These are phyloP conservation scores for Byssochlamys sp. DNA, from an alignment of 2,329 filamentous ascomycete species.

Conservation along the genomic window DNA sequence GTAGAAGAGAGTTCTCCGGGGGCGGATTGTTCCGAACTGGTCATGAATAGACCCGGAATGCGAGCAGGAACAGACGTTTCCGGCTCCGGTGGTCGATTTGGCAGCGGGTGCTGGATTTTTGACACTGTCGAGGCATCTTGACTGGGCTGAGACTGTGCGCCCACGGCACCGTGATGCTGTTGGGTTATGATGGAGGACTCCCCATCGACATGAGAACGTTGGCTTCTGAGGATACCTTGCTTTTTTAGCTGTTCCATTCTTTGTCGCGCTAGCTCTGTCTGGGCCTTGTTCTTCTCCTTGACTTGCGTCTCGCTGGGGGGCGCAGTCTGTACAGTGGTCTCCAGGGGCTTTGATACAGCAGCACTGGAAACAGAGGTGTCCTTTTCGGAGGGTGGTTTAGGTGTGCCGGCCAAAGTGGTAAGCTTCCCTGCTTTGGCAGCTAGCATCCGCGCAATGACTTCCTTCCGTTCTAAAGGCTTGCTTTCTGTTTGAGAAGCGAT, in stretches of 20 bases:
- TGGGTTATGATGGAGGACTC: not conserved
- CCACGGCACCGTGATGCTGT: not conserved
- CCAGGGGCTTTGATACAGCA: slow-evolving; percentile 5
- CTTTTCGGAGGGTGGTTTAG: slow-evolving; percentile 7
- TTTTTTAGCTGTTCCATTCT: slow-evolving; percentile 68
- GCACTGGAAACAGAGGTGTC: slow-evolving; percentile 4
- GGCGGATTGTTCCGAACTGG: slow-evolving; percentile 10
- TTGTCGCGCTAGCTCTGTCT: slow-evolving; percentile 67
- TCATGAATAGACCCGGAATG: slow-evolving; percentile 48
- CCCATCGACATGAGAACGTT: slow-evolving; percentile 12
- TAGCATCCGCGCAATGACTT: slow-evolving; percentile 65
- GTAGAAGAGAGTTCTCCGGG: slow-evolving; percentile 4
- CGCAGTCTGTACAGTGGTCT: not conserved
- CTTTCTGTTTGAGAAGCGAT: slow-evolving; percentile 6
- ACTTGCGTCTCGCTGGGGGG: slow-evolving; percentile 6
- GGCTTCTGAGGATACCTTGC: slow-evolving; percentile 32
- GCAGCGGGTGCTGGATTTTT: slow-evolving; percentile 27
- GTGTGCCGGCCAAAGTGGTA: slow-evolving; percentile 9
- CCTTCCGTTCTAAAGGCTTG: slow-evolving; percentile 57
- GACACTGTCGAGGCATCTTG: not conserved
- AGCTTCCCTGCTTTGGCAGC: slow-evolving; percentile 59
- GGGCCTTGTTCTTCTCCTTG: slow-evolving; percentile 43
- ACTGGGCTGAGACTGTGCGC: not conserved
- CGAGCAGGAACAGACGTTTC: slow-evolving; percentile 22
- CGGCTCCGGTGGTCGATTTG: slow-evolving; percentile 26